Evolutionary conservation across 2,329 filamentous ascomycete species (phyloP).

Genomic region (Scedosporium dehoogii): DNA sequence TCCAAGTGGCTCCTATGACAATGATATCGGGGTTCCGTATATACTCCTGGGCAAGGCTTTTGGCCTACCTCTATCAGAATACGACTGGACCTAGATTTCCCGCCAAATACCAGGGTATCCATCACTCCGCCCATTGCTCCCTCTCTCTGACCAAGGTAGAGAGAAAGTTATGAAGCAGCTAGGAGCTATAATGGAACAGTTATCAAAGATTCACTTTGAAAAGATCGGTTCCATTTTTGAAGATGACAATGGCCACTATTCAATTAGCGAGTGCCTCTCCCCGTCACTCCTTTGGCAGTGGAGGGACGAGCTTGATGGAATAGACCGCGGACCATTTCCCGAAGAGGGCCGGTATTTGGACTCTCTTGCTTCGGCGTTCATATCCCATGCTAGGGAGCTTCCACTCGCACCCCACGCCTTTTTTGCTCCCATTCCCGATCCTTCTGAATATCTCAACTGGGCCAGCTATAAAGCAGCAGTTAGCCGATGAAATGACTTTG

Average conservation of each 20-base stretch:
- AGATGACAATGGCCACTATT: slow-evolving; percentile 9
- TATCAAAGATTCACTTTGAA: slow-evolving; percentile 12
- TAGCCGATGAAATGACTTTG: slow-evolving; percentile 11
- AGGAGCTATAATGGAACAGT: slow-evolving; percentile 10
- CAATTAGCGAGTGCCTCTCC: slow-evolving; percentile 14
- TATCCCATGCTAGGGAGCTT: slow-evolving; percentile 16
- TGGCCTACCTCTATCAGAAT: slow-evolving; percentile 12
- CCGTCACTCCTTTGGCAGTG: slow-evolving; percentile 14
- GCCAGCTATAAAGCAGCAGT: slow-evolving; percentile 11
- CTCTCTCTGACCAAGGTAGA: slow-evolving; percentile 10
- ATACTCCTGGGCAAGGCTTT: slow-evolving; percentile 15
- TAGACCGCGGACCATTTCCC: slow-evolving; percentile 18
- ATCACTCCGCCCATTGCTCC: slow-evolving; percentile 8
- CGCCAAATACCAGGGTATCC: slow-evolving; percentile 5
- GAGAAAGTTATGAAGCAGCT: slow-evolving; percentile 14
- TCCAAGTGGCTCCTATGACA: slow-evolving; percentile 9
- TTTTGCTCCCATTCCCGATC: slow-evolving; percentile 18
- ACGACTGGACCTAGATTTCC: slow-evolving; percentile 10
- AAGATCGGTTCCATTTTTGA: slow-evolving; percentile 16
- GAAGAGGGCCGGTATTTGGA: slow-evolving; percentile 15
- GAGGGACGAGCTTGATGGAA: slow-evolving; percentile 14
- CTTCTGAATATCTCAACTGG: slow-evolving; percentile 13
- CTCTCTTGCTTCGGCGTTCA: slow-evolving; percentile 16
- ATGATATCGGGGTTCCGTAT: slow-evolving; percentile 15
- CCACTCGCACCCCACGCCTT: slow-evolving; percentile 16